phyloP scores from a whole-genome alignment of 202 grass and related monocot species.

The Cymbopogon flexuosus region DNA sequence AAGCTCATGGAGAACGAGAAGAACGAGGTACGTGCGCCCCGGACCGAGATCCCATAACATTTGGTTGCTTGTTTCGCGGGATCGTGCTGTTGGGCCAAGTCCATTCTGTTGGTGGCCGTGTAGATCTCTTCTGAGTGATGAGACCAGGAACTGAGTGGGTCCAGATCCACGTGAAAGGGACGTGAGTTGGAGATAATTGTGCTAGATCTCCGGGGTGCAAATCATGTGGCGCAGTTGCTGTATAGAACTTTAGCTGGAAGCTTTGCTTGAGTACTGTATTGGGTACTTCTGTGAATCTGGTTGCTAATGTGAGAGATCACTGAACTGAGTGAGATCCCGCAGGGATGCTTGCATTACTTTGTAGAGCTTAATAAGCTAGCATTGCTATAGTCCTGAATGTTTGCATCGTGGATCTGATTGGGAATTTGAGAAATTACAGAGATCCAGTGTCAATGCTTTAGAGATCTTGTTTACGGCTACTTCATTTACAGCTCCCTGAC shows the following conservation, averaged over 20 bases:
- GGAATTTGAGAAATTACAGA: not conserved
- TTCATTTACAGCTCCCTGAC: not conserved
- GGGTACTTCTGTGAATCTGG: not conserved
- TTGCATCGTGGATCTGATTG: slow-evolving; percentile 20
- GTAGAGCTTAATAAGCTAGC: not conserved
- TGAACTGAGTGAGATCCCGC: slow-evolving; percentile 4
- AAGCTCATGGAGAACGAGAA: slow-evolving; percentile 99
- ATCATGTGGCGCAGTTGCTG: not conserved
- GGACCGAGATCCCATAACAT: slow-evolving; percentile 1
- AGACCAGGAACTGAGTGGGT: not conserved
- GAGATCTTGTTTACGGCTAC: slow-evolving; percentile 6
- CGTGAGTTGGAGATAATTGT: slow-evolving; percentile 16
- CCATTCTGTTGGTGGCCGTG: not conserved
- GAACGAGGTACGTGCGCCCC: slow-evolving; percentile 60
- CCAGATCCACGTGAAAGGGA: slow-evolving; percentile 37
- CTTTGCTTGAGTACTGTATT: not conserved
- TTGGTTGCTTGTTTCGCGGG: not conserved
- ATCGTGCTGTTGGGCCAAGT: slow-evolving; percentile 12
- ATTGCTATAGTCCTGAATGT: not conserved
- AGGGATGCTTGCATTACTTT: not conserved
- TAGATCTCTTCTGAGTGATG: slow-evolving; percentile 36
- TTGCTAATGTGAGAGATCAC: not conserved
- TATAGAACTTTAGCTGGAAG: slow-evolving; percentile 28
- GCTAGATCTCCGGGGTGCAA: slow-evolving; percentile 33
- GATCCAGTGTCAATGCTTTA: slow-evolving; percentile 27